Base-by-base conservation (phyloP, 2,329 filamentous ascomycete genomes). In the Ceratocystis eucalypticola region DNA sequence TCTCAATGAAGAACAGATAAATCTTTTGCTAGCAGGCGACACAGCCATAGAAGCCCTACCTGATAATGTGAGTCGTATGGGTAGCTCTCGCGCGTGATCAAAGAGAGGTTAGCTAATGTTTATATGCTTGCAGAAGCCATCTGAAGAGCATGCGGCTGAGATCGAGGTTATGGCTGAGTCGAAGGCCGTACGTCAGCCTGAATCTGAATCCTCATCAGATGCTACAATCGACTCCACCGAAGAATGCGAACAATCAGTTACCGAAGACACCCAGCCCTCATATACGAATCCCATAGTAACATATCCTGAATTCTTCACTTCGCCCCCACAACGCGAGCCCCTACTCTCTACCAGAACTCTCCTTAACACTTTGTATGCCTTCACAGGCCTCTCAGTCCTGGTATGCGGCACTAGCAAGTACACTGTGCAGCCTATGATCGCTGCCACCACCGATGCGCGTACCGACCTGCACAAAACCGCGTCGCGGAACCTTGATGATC, bases 331-430 rank as follows among this genome's bases (percentile, higher is more conserved):
- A 0, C 80, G 83, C 3, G 80, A 83, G 10, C 85, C 86, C 0
- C 75, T 88, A n/a, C 77, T 88, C 70, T 88, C 85, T 12, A 81
- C 80, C 66, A 76, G 77, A 33, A 78, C 81, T 68, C 79, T 88
- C 64, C 75, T 85, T 70, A 82, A 81, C 70, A 81, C 83, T 41
- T 76, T 87, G 67, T 84, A 84, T 71, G 77, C 80, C 70, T 80
- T 84, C 64, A 79, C 79, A 46, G 80, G 80, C 41, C 74, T 85
- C 28, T 83, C 84, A n/a, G 79, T 83, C 20, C 76, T 86, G 50
- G 75, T 90, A 68, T 91, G 92, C 74, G 88, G 87, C 69, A 80
- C 86, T 4, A 86, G 85, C 70, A 87, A 84, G 70, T 88, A 84
- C 73, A 79, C 90, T 61, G 76, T 92, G 55, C 80, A 79, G 44